These are phyloP conservation scores for Sechiopsis laciniata DNA, from an alignment of 306 rosid genomes.

Conservation along the genomic window DNA sequence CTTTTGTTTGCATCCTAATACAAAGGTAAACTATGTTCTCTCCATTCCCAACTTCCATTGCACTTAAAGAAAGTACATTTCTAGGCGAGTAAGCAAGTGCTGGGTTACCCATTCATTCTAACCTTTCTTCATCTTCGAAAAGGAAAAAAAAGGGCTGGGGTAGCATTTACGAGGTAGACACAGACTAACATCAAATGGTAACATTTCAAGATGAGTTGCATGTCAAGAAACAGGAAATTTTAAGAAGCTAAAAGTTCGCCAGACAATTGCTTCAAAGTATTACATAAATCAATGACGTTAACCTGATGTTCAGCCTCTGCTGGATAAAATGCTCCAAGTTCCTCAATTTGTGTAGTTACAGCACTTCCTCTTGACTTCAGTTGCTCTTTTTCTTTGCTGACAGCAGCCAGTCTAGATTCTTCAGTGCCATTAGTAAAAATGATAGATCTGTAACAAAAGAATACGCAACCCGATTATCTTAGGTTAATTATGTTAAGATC, in stretches of 20 bases:
- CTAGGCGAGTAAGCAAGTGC: neutral
- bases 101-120: neutral
- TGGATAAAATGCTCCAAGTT: constrained; percentile 57
- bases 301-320: constrained; percentile 98
- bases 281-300: neutral
- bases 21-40: neutral
- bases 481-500: constrained; percentile 20
- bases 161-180: neutral
- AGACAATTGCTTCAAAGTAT: neutral
- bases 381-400: constrained; percentile 82
- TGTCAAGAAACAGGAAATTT: constrained; percentile 1
- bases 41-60: too few relatives aligned
- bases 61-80: too few relatives aligned
- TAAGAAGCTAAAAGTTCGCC: neutral
- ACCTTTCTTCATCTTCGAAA: neutral
- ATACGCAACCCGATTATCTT: constrained; percentile 17
- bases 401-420: constrained; percentile 66
- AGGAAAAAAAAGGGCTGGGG: neutral
- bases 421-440: constrained; percentile 76
- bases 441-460: constrained; percentile 54
- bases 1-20: too few relatives aligned
- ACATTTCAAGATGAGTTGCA: neutral
- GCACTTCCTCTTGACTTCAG: constrained; percentile 61
- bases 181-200: neutral
- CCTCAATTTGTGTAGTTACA: constrained; percentile 77